A percentile compares a stretch with the other conserved stretches of the same genome.
These are phyloP conservation scores for Ogataea haglerorum DNA, from an alignment of 805 yeast species.

Conservation along the genomic window DNA sequence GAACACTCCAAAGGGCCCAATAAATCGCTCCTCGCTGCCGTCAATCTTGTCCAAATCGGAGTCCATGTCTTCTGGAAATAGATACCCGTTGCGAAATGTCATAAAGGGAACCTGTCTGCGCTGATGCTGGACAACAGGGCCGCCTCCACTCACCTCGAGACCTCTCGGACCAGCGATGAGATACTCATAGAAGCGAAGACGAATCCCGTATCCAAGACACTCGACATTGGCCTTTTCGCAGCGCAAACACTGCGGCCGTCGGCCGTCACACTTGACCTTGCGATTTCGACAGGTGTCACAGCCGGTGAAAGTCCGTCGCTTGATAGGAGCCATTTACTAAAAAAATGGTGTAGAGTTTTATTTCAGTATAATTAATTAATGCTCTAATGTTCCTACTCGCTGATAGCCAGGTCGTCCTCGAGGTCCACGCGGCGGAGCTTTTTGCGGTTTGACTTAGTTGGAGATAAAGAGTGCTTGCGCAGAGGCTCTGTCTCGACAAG, in stretches of 20 bases:
- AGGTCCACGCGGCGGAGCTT: slow-evolving; percentile 19
- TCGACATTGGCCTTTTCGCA: slow-evolving; percentile 42
- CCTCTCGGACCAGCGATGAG: slow-evolving; percentile 32
- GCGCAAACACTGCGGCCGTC: slow-evolving; percentile 43
- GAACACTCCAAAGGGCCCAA: slow-evolving; percentile 32
- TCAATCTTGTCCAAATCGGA: slow-evolving; percentile 30
- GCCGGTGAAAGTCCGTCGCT: slow-evolving; percentile 41
- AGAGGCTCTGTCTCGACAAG: slow-evolving; percentile 1
- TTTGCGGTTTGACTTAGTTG: slow-evolving; percentile 15
- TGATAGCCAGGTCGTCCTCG: slow-evolving; percentile 17
- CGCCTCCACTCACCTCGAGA: slow-evolving; percentile 6
- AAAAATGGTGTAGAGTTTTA: neutral
- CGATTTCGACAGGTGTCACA: slow-evolving; percentile 55
- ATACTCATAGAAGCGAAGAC: slow-evolving; percentile 45
- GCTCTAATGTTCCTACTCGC: slow-evolving; percentile 11
- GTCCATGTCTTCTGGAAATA: slow-evolving; percentile 39
- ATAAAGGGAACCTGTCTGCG: slow-evolving; percentile 46
- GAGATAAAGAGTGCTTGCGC: slow-evolving; percentile 18
- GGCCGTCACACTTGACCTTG: slow-evolving; percentile 52
- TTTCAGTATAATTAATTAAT: neutral
- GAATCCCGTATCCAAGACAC: slow-evolving; percentile 50
- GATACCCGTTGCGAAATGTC: slow-evolving; percentile 38
- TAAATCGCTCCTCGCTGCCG: slow-evolving; percentile 26
- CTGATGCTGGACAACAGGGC: slow-evolving; percentile 26
- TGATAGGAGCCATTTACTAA: slow-evolving; percentile 1